phyloP scores from a whole-genome alignment of 306 rosid species.

The Ormosia emarginata region DNA sequence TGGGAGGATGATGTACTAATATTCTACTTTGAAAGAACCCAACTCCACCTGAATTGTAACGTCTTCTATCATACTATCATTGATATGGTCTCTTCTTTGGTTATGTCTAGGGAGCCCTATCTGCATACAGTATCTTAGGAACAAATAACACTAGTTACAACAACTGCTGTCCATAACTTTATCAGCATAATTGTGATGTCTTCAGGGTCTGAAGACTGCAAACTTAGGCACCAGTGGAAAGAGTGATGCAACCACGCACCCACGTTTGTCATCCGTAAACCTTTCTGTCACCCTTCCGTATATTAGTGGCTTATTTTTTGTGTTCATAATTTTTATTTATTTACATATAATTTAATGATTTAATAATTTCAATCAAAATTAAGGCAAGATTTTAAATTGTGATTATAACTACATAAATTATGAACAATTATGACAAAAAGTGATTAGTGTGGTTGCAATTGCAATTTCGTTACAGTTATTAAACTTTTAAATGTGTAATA shows the following conservation, averaged over 20 bases:
- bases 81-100: background rate
- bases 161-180: conserved; percentile 13
- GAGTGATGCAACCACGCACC: background rate
- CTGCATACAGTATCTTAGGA: conserved; percentile 15
- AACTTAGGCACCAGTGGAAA: background rate
- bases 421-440: too few species aligned
- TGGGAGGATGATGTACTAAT: conserved; percentile 1
- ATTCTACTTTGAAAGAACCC: background rate
- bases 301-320: background rate
- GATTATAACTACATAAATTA: too few species aligned
- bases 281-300: background rate
- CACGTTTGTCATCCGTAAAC: background rate
- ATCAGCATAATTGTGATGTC: conserved; percentile 12
- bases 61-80: background rate
- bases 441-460: too few species aligned
- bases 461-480: too few species aligned
- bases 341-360: too few species aligned
- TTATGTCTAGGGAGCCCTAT: background rate
- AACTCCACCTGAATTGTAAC: background rate
- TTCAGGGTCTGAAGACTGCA: background rate
- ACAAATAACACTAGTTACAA: background rate
- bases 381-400: too few species aligned
- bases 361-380: too few species aligned
- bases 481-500: too few species aligned
- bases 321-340: too few species aligned